A percentile compares a stretch with the other conserved stretches of the same genome.
Conservation (phyloP, 139 green algal species). For the Chlamydomonas sphaeroides region DNA sequence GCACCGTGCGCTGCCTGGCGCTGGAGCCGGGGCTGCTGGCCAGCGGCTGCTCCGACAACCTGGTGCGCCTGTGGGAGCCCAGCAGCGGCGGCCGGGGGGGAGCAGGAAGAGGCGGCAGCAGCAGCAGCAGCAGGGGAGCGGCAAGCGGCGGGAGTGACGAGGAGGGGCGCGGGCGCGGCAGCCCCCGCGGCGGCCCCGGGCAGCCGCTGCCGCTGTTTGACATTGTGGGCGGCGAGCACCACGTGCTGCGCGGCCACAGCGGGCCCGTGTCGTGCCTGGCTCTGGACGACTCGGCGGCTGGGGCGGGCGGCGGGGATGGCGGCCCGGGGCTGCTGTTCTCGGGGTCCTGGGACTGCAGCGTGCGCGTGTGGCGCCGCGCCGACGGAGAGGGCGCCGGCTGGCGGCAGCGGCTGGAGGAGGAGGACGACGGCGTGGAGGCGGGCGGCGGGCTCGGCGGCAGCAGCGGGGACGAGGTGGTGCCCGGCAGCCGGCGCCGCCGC, state of each 20-base stretch:
- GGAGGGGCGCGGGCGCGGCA: no score
- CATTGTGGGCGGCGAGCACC: conserved; percentile 32
- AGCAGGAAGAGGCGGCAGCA: no score
- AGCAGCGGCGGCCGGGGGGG: not conserved
- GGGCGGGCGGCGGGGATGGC: not conserved
- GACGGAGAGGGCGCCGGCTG: not conserved
- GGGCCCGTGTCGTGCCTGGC: conserved; percentile 69
- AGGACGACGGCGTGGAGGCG: not conserved
- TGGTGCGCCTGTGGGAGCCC: conserved; percentile 57
- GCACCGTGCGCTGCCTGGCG: conserved; percentile 72
- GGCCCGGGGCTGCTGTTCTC: conserved; percentile 29
- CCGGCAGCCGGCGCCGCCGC: no score
- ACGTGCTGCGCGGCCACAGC: conserved; percentile 63
- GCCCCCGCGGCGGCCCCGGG: conserved; percentile 17
- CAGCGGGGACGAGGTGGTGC: conserved; percentile 3
- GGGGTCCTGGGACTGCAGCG: conserved; percentile 69
- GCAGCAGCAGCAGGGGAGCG: no score
- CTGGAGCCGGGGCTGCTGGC: conserved; percentile 54
- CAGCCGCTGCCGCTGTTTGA: conserved; percentile 59
- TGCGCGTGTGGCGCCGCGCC: conserved; percentile 59
- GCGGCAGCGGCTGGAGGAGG: no score
- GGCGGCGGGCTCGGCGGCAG: not conserved
- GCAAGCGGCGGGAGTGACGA: no score
- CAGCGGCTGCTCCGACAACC: conserved; percentile 57
- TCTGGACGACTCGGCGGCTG: conserved; percentile 36